Evolutionary conservation across 495 filamentous ascomycete genomes (phyloP), one percentile per base, ranked within the genome.

Genomic region (Neurospora sp.): DNA sequence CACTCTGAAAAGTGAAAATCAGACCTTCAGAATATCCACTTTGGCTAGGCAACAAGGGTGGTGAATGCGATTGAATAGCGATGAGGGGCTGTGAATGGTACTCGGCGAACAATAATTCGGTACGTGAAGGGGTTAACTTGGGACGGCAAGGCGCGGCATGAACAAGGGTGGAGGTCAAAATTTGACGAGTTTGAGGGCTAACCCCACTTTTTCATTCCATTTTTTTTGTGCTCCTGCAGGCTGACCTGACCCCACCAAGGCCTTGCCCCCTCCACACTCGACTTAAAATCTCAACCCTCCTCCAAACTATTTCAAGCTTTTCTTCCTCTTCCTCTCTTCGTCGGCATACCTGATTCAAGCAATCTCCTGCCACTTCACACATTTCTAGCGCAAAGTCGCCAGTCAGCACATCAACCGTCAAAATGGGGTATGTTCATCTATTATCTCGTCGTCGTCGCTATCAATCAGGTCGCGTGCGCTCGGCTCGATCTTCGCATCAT

Each of bases 291-390:
- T 79, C 73, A 68, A 76, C 77, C 78, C 75, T 79, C 79, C 75
- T 76, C 68, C 65, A 45, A 69, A 71, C 48, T 68, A 72, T 74
- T 70, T 41, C 70, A 68, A 61, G 22, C 53, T 70, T 78, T 72
- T 72, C 48, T 78, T 70, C 73, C 73, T 76, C 76, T 78, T 78
- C 69, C 74, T 72, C 78, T 74, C 78, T 71, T 76, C 74, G 79
- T 80, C 79, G 79, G 76, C 78, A 80, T 79, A 80, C 79, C 79
- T 77, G 77, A 79, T 78, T 78, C 78, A 70, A 79, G 76, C 78
- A 80, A 79, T 80, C 78, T 70, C 72, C 78, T 80, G 77, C 77
- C 78, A 78, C 78, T 79, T 79, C 71, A 76, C 73, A 69, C 73
- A 69, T 68, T 27, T 74, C 75, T 65, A 75, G 69, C 75, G 74